Evolutionary conservation across 2,329 filamentous ascomycete species (phyloP).

Genomic region (Daldinia sp.): DNA sequence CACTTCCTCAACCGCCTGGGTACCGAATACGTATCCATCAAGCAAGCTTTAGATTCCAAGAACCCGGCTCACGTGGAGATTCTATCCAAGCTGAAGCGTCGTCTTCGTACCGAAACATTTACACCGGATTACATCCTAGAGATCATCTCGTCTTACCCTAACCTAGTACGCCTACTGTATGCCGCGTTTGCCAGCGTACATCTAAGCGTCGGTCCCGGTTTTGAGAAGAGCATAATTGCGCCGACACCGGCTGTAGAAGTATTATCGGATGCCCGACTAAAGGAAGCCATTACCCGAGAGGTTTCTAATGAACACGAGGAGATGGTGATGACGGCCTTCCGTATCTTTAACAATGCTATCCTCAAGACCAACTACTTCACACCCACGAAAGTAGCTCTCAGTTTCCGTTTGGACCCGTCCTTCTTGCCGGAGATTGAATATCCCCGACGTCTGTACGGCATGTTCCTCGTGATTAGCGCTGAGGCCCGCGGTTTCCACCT

Average conservation of each 20-base stretch:
- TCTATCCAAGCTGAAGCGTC: slow-evolving; percentile 92
- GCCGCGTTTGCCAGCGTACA: slow-evolving; percentile 91
- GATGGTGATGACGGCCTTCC: slow-evolving; percentile 97
- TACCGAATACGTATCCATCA: slow-evolving; percentile 88
- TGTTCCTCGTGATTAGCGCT: slow-evolving; percentile 98
- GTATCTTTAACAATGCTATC: slow-evolving; percentile 90
- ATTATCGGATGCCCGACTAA: slow-evolving; percentile 76
- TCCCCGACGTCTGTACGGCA: slow-evolving; percentile 90
- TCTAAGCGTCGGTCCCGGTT: slow-evolving; percentile 63
- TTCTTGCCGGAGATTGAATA: slow-evolving; percentile 95
- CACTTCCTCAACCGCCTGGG: slow-evolving; percentile 97
- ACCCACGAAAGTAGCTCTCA: slow-evolving; percentile 96
- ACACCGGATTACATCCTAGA: slow-evolving; percentile 98
- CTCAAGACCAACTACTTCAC: slow-evolving; percentile 98
- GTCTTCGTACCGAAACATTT: slow-evolving; percentile 94
- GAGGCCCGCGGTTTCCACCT: slow-evolving; percentile 98
- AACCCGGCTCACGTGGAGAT: slow-evolving; percentile 88
- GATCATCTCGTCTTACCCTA: slow-evolving; percentile 91
- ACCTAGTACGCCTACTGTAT: slow-evolving; percentile 86
- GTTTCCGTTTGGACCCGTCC: slow-evolving; percentile 88
- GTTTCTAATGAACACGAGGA: slow-evolving; percentile 93
- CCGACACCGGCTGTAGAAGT: slow-evolving; percentile 70
- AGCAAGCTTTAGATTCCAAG: slow-evolving; percentile 78
- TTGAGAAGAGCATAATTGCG: slow-evolving; percentile 59
- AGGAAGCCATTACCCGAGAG: slow-evolving; percentile 80